Evolutionary conservation across 2,329 filamentous ascomycete genomes (phyloP).

Genomic region (Cladophialophora immunda): DNA sequence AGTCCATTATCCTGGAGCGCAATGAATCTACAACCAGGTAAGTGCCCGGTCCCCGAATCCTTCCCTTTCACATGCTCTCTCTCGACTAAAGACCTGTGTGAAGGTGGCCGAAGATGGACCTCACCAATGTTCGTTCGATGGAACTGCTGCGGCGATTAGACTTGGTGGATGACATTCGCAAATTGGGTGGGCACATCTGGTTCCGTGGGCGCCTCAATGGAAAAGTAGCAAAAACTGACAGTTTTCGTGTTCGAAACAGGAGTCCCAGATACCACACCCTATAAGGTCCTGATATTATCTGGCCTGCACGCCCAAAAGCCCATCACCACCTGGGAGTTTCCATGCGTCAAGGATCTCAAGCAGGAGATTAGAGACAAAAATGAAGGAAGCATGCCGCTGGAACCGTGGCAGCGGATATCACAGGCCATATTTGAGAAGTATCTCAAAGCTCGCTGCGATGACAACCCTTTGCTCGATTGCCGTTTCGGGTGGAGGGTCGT

Average conservation of each 20-base stretch:
- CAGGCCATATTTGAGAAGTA: conserved; percentile 48
- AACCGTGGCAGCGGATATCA: conserved; percentile 46
- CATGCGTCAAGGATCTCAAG: conserved; percentile 28
- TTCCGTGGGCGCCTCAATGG: too few relatives aligned
- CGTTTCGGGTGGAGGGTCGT: conserved; percentile 43
- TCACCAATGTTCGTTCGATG: conserved; percentile 49
- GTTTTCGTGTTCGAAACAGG: too few relatives aligned
- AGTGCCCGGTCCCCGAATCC: too few relatives aligned
- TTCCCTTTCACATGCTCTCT: too few relatives aligned
- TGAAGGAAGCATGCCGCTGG: conserved; percentile 45
- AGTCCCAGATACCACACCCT: too few relatives aligned
- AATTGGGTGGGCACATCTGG: too few relatives aligned
- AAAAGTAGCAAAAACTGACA: too few relatives aligned
- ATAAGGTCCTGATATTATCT: not conserved
- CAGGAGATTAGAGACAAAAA: conserved; percentile 41
- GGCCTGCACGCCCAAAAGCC: not conserved
- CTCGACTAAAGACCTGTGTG: too few relatives aligned
- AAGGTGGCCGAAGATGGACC: conserved; percentile 52
- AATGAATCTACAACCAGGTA: conserved; percentile 43
- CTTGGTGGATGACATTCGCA: conserved; percentile 19
- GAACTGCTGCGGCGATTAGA: conserved; percentile 43
- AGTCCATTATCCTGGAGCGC: conserved; percentile 41
- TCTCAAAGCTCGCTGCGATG: conserved; percentile 42
- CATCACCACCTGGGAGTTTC: not conserved
- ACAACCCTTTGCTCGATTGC: conserved; percentile 40